These are phyloP conservation scores for Aegle marmelos DNA, from an alignment of 345 rosid species.

Conservation along the genomic window DNA sequence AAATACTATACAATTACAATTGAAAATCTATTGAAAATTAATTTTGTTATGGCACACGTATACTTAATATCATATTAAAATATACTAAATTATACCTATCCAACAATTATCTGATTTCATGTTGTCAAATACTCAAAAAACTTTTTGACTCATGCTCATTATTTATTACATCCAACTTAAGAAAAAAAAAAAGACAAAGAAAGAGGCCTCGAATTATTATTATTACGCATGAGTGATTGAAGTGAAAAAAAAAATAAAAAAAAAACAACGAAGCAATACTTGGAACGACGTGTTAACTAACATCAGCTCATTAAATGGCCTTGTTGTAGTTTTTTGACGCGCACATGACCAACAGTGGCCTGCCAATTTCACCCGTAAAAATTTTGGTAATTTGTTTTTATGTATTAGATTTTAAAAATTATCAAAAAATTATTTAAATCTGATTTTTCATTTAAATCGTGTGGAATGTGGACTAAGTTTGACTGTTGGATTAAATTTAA, in stretches of 20 bases:
- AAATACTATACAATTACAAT: too few relatives aligned
- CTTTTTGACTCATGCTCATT: not conserved
- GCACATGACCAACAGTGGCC: not conserved
- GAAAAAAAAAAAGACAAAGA: too few relatives aligned
- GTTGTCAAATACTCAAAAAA: not conserved
- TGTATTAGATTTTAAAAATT: not conserved
- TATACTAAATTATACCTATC: too few relatives aligned
- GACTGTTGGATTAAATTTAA: too few relatives aligned
- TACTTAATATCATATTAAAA: too few relatives aligned
- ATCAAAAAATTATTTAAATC: too few relatives aligned
- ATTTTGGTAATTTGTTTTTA: not conserved
- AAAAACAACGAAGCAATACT: conserved; percentile 2
- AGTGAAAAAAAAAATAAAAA: not conserved
- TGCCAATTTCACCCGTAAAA: not conserved
- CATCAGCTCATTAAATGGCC: not conserved
- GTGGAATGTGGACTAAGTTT: too few relatives aligned
- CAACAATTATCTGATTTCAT: not conserved
- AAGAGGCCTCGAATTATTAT: too few relatives aligned
- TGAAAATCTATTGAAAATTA: too few relatives aligned
- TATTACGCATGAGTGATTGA: not conserved
- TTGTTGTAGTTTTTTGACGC: not conserved
- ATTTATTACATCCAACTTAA: not conserved
- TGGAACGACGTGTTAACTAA: not conserved
- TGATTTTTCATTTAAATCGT: too few relatives aligned
- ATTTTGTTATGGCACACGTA: too few relatives aligned